Evolutionary conservation across 176 grass and related monocot species (phyloP).

Genomic region (Eragrostis curvula): DNA sequence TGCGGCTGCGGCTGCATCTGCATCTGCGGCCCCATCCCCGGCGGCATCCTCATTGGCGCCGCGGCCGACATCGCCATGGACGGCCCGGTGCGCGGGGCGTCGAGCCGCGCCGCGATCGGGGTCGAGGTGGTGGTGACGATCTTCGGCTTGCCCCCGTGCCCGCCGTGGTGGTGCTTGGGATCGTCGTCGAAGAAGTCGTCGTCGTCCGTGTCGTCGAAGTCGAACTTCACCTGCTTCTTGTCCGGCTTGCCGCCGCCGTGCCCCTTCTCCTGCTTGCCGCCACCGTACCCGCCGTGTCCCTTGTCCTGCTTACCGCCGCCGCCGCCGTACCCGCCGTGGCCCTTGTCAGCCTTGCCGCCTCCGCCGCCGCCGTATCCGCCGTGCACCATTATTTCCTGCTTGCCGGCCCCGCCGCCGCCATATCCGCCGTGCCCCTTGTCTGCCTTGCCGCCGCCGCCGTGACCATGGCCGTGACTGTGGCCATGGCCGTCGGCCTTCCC

Average conservation of each 20-base stretch:
- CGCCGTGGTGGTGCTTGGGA: background rate
- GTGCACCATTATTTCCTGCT: background rate
- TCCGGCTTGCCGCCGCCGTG: conserved; percentile 29
- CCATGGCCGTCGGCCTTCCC: conserved; percentile 23
- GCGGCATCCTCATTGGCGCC: conserved; percentile 38
- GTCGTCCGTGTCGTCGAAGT: conserved; percentile 31
- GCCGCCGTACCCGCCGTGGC: background rate
- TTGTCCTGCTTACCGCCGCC: background rate
- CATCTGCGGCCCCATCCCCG: conserved; percentile 3
- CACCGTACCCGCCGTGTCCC: background rate
- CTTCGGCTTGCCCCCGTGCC: conserved; percentile 38
- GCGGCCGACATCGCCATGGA: conserved; percentile 32
- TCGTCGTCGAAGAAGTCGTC: conserved; percentile 22
- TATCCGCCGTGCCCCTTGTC: background rate
- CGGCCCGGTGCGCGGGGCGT: conserved; percentile 45
- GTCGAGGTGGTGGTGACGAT: conserved; percentile 39
- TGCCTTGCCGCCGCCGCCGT: background rate
- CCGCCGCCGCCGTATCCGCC: background rate
- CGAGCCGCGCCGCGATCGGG: conserved; percentile 29
- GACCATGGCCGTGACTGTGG: background rate
- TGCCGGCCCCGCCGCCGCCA: background rate
- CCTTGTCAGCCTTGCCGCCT: background rate
- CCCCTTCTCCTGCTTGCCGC: background rate
- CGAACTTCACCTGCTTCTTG: conserved; percentile 37
- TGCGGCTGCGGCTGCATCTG: background rate